Conservation (phyloP, 2,329 filamentous ascomycete genomes). For the Dactylonectria estremocensis region DNA sequence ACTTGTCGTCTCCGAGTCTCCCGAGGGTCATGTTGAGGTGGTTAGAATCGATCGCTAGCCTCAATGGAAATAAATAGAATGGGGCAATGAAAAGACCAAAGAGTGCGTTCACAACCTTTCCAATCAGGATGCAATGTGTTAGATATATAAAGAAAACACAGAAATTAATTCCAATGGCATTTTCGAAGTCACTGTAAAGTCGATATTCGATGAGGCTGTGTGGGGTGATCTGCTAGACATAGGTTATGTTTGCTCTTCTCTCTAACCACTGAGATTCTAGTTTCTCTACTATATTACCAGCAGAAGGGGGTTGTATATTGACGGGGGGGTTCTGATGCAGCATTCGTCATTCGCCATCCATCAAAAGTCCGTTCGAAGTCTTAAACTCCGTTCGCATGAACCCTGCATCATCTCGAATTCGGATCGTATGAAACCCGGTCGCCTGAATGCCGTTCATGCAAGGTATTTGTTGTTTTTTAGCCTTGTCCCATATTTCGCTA, state of each 20-base stretch:
- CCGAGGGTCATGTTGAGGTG: not conserved
- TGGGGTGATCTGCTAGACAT: no score
- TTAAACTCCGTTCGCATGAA: not conserved
- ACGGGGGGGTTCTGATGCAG: constrained; percentile 2
- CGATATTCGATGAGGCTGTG: no score
- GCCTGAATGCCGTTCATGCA: not conserved
- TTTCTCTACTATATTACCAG: not conserved
- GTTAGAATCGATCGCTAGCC: not conserved
- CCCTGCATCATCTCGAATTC: not conserved
- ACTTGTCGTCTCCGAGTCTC: not conserved
- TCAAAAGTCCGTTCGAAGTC: constrained; percentile 5
- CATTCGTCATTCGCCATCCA: not conserved
- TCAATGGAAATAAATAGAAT: no score
- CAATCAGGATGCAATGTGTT: no score
- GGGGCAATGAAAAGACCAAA: no score
- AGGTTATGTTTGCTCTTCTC: not conserved
- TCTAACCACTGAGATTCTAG: not conserved
- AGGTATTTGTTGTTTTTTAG: not conserved
- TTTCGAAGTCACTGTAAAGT: no score
- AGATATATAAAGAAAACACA: no score
- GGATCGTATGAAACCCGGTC: not conserved
- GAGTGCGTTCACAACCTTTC: no score
- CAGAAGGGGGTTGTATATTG: not conserved
- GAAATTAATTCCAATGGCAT: no score
- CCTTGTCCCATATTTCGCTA: not conserved